Conservation (phyloP, 495 filamentous ascomycete genomes). For the Tetracladium marchalianum region DNA sequence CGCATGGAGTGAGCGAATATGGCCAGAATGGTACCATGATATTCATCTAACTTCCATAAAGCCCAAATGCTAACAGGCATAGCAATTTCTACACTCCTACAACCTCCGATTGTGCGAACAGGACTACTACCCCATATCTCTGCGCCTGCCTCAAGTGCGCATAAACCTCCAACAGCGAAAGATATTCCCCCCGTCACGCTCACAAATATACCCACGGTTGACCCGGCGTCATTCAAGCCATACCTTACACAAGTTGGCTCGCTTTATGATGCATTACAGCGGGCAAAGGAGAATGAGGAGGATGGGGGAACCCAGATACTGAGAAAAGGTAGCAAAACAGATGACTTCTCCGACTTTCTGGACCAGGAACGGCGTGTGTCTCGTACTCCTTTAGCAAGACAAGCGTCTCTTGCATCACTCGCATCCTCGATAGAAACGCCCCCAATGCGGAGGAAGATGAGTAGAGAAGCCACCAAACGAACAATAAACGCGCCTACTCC, state of each 20-base stretch:
- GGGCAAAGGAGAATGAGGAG: constrained; percentile 61
- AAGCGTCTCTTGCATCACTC: constrained; percentile 33
- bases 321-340: constrained; percentile 32
- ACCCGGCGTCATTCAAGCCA: constrained; percentile 65
- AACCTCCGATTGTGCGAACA: constrained; percentile 82
- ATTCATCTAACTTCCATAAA: neutral
- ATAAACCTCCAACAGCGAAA: constrained; percentile 74
- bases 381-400: constrained; percentile 27
- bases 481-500: constrained; percentile 62
- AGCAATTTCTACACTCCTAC: constrained; percentile 90
- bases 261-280: constrained; percentile 72
- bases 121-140: constrained; percentile 69
- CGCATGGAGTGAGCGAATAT: constrained; percentile 59
- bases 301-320: constrained; percentile 35
- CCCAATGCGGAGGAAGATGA: constrained; percentile 36
- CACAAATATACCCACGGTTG: constrained; percentile 79
- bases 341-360: constrained; percentile 36
- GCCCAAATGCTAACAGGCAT: constrained; percentile 1
- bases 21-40: constrained; percentile 66
- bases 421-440: constrained; percentile 40
- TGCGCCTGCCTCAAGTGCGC: constrained; percentile 51
- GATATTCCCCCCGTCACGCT: constrained; percentile 94
- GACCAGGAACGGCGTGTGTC: constrained; percentile 38
- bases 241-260: constrained; percentile 78
- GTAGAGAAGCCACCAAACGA: constrained; percentile 39